These are phyloP conservation scores for Phytophthora pini DNA, from an alignment of 352 stramenopile species.

Conservation along the genomic window DNA sequence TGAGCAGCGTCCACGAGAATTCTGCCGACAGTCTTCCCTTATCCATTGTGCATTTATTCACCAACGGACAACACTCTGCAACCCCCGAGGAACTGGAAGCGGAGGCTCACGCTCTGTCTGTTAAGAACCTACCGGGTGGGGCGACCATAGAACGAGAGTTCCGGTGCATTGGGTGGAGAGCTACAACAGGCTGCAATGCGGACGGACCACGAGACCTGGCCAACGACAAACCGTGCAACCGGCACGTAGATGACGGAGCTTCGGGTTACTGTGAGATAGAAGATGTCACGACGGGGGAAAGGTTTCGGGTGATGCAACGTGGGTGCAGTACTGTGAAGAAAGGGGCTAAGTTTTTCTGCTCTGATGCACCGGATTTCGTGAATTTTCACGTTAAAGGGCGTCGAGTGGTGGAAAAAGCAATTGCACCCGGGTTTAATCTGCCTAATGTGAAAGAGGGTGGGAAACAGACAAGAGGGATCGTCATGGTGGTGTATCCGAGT, in stretches of 20 bases:
- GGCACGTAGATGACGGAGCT: constrained; percentile 19
- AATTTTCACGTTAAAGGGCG: constrained; percentile 41
- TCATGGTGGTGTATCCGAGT: constrained; percentile 61
- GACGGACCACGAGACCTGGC: constrained; percentile 20
- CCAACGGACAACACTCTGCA: constrained; percentile 11
- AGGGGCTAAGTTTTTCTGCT: constrained; percentile 50
- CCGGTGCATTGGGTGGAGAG: constrained; percentile 30
- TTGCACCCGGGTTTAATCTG: constrained; percentile 15
- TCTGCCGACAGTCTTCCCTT: constrained; percentile 16
- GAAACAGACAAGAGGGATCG: constrained; percentile 34
- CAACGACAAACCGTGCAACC: constrained; percentile 32
- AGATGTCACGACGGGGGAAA: constrained; percentile 38
- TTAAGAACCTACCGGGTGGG: constrained; percentile 22
- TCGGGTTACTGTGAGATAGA: constrained; percentile 31
- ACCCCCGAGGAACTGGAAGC: constrained; percentile 23
- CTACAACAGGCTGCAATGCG: constrained; percentile 22
- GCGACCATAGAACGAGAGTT: constrained; percentile 22
- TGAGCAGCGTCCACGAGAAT: constrained; percentile 27
- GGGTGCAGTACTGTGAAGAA: constrained; percentile 40
- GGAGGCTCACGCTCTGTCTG: constrained; percentile 14
- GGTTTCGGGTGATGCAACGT: constrained; percentile 38
- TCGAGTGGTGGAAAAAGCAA: constrained; percentile 14
- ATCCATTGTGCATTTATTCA: constrained; percentile 24
- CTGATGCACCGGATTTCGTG: constrained; percentile 50
- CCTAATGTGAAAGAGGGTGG: constrained; percentile 16